Evolutionary conservation across 495 filamentous ascomycete species (phyloP), one percentile per base, ranked within the genome.

Genomic region (Glutinoglossum americanum): DNA sequence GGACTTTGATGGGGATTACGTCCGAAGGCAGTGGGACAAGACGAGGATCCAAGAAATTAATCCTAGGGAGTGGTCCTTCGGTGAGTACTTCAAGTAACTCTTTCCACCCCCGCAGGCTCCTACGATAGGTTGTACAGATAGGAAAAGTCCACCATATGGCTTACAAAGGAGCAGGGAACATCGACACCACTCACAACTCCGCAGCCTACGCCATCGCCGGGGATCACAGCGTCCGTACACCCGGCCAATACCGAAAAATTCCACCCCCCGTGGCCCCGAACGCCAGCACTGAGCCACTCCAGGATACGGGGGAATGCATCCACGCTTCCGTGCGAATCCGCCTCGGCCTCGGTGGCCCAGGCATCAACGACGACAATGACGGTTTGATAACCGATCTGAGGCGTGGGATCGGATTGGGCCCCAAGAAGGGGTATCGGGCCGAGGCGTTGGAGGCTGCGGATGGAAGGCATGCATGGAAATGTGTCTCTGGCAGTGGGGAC

Each of bases 301-400:
- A n/a, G n/a, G 41, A 51, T 35, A 61, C 56, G 9, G 56, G 27
- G 9, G 57, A 59, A 49, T 35, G 47, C 47, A 54, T 60, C 17
- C 56, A 58, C 37, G 56, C 56, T 5, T 58, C 56, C n/a, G 56
- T 58, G 39, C 56, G 56, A 10, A 21, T 53, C 13, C 56, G 56
- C 7, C 44, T 45, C 44, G 44, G 44, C 30, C 37, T 54, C 26
- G 49, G 54, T 11, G 49, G 25, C 11, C 49, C 49, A 2, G 49
- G 49, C 23, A 53, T 53, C 49, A 49, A 49, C 47, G 49, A 28
- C 26, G 49, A 53, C 6, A 53, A 30, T 5, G 28, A 15, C 15
- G 23, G 25, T 6, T 4, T 53, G 3, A 4, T 32, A 8, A 25
- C 15, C 41, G 41, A 13, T 21, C 1, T 45, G 2, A 45, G 21